Evolutionary conservation across 1,284 basidiomycete genomes (phyloP), one percentile per base, ranked within the genome.

Genomic region (Bondarzewia mesenterica): DNA sequence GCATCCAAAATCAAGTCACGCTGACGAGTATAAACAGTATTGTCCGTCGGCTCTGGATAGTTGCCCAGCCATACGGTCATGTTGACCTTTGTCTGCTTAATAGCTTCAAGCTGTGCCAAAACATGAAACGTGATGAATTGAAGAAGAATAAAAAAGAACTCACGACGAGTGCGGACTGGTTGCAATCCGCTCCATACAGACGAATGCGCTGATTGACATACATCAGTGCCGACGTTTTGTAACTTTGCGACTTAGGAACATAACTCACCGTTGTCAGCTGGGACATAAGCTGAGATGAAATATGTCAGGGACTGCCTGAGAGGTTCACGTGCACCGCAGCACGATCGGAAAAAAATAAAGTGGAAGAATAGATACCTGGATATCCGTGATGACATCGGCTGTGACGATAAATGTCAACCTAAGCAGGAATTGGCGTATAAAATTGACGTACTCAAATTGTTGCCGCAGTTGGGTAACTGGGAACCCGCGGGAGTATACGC

Each of bases 51-150:
- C 8, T 73, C 57, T 23, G 75, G 73, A 63, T 85, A 97, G 58
- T 89, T 90, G 25, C 84, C 94, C n/a, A 93, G 73, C 66, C 74
- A 96, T 14, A 97, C 87, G 8, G 69, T 71, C 79, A 98, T 76
- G 66, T 95, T 75, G 47, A 92, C 89, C 65, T 95, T 90, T 44
- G 93, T 95, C 58, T 84, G 80, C 60, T 86, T 73, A 62, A 99
- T 89, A 1, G 89, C 90, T 55, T 89, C 80, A 32, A 93, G 73
- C 79, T 68, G 62, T 53, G 50, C 42, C 49, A 55, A n/a, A n/a
- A n/a, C n/a, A n/a, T n/a, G n/a, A n/a, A n/a, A n/a, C n/a, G n/a
- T n/a, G n/a, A n/a, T n/a, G 40, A 57, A 47, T 46, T 47, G 49
- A 51, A 46, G 7, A 7, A 38, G 50, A 51, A 44, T 50, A 57